phyloP scores from a whole-genome alignment of 2,329 filamentous ascomycete genomes.

The Ceratocystis lukuohia region DNA sequence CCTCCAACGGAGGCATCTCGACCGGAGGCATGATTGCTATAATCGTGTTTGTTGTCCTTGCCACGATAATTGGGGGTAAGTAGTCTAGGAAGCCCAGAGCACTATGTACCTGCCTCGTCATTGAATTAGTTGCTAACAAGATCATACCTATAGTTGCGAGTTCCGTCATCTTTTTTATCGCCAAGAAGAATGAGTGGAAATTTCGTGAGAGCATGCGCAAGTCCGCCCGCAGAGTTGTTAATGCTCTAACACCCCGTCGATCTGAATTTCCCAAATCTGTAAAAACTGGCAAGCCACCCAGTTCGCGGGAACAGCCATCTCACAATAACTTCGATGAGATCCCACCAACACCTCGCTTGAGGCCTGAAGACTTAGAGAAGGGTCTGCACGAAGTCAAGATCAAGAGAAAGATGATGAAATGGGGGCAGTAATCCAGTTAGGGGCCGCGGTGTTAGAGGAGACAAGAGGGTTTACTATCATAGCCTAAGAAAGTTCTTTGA shows the following conservation, averaged over 20 bases:
- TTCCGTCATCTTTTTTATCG: constrained; percentile 59
- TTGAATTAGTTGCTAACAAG: constrained; percentile 15
- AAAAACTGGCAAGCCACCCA: constrained; percentile 30
- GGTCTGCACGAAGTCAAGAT: constrained; percentile 32
- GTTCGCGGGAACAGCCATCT: constrained; percentile 21
- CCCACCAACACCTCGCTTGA: constrained; percentile 43
- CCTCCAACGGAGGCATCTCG: constrained; percentile 49
- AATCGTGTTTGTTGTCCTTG: constrained; percentile 53
- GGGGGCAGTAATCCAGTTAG: constrained; percentile 22
- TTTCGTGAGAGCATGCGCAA: constrained; percentile 57
- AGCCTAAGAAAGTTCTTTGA: neutral
- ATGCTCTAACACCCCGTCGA: constrained; percentile 48
- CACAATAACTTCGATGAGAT: constrained; percentile 42
- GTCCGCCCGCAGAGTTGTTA: constrained; percentile 50
- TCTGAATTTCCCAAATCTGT: constrained; percentile 47
- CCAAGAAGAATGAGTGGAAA: constrained; percentile 77
- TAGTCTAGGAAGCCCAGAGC: neutral
- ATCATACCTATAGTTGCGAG: constrained; percentile 40
- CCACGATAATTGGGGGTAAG: constrained; percentile 58
- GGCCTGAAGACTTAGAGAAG: constrained; percentile 46
- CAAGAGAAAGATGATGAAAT: constrained; percentile 21
- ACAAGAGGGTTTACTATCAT: neutral
- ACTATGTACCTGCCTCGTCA: too few relatives aligned
- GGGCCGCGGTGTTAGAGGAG: neutral
- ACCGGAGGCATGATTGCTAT: constrained; percentile 60